These are phyloP conservation scores for Nyctanthes arbortristis DNA, from an alignment of 257 asterid genomes.

Conservation along the genomic window DNA sequence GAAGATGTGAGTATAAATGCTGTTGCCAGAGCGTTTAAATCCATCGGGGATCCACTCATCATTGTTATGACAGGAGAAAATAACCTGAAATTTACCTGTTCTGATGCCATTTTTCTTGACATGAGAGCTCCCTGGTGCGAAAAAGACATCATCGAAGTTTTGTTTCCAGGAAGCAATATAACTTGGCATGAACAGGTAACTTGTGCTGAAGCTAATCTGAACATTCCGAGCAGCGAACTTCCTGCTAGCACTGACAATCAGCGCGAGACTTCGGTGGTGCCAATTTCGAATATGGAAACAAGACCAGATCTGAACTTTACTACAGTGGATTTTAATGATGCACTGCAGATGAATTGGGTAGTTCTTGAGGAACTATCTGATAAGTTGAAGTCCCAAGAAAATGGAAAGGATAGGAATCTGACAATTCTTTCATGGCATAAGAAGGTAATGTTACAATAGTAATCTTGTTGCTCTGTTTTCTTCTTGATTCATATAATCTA, in stretches of 20 bases:
- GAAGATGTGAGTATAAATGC: not conserved
- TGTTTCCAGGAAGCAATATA: slow-evolving; percentile 35
- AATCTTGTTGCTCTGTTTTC: not conserved
- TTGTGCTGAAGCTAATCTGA: not conserved
- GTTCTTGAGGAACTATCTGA: slow-evolving; percentile 27
- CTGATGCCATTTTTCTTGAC: slow-evolving; percentile 43
- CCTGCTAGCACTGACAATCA: not conserved
- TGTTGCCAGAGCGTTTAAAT: slow-evolving; percentile 45
- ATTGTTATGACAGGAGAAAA: slow-evolving; percentile 28
- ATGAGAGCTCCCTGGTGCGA: slow-evolving; percentile 21
- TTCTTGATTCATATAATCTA: not conserved
- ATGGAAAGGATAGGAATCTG: not conserved
- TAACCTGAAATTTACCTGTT: not conserved
- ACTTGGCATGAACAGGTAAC: not conserved
- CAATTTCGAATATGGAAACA: not conserved
- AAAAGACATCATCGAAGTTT: slow-evolving; percentile 29
- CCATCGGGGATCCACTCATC: slow-evolving; percentile 51
- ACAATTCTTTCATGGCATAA: slow-evolving; percentile 1
- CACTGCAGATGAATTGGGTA: slow-evolving; percentile 32
- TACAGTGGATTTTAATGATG: slow-evolving; percentile 13
- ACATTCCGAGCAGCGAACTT: not conserved
- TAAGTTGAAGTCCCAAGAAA: not conserved
- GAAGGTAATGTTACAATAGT: slow-evolving; percentile 34
- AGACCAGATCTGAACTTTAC: slow-evolving; percentile 5
- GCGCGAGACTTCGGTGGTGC: not conserved